These are phyloP conservation scores for Leccinum subrobustum DNA, from an alignment of 1,284 basidiomycete genomes.

Conservation along the genomic window DNA sequence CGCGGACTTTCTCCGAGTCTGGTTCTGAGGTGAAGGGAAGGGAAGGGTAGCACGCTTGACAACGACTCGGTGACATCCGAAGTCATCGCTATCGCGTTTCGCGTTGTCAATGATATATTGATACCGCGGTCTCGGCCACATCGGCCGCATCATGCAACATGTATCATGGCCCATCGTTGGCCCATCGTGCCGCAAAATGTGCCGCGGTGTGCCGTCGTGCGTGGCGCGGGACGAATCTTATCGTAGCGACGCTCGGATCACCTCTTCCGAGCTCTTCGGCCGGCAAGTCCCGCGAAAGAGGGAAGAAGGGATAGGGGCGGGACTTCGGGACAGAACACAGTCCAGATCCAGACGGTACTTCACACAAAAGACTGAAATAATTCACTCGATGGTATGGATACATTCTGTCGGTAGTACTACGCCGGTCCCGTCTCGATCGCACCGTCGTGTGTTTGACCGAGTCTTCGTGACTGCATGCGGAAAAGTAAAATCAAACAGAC, in stretches of 20 bases:
- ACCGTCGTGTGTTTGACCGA: neutral
- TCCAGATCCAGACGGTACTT: neutral
- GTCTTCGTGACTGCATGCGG: neutral
- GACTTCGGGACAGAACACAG: neutral
- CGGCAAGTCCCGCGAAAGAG: neutral
- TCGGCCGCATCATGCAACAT: neutral
- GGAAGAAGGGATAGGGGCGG: neutral
- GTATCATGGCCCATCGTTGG: neutral
- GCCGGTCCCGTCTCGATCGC: neutral
- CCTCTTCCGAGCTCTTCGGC: neutral
- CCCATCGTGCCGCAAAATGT: neutral
- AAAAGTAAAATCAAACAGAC: neutral
- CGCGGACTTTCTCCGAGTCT: neutral
- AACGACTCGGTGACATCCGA: too few species aligned
- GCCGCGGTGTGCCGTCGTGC: neutral
- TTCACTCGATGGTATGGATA: neutral
- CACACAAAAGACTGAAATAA: neutral
- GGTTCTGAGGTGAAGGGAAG: neutral
- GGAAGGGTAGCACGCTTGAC: too few species aligned
- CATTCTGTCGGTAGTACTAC: neutral
- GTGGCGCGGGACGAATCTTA: neutral
- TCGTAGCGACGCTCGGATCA: neutral
- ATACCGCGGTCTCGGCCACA: neutral
- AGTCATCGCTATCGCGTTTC: neutral
- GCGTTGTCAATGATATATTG: neutral